Base-by-base conservation (phyloP, 2,329 filamentous ascomycete species). In the Myriangium duriaei region DNA sequence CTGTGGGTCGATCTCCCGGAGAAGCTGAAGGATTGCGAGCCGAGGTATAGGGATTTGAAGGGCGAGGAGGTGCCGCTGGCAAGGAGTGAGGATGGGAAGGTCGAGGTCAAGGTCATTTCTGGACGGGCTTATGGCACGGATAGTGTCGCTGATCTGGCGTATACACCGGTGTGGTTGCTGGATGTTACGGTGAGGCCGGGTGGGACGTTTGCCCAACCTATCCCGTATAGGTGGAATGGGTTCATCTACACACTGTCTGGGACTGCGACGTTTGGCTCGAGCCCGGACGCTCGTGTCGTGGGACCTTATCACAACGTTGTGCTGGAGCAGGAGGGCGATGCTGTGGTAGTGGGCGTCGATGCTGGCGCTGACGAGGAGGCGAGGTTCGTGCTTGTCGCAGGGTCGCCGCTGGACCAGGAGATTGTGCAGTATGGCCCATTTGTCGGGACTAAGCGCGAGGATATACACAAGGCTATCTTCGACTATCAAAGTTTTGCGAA, bases 111-210 rank as follows among this genome's bases (percentile, higher is more conserved):
- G 62, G 81, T 96, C 48, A 96, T 96, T 49, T 87, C 79, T 1
- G 91, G 88, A 13, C 76, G 81, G 55, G 79, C 76, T 39, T 79
- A 86, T 51, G 87, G 84, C 31, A 74, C 91, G 37, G 87, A 95
- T 54, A 85, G 79, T 11, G 74, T 94, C 37, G 77, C 88, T 55
- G 87, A 96, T 53, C 67, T 96, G 31, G 87, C 88, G 11, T 95
- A 96, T 61, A 96, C 88, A 2, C 91, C 91, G 0, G 86, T 96
- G n/a, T 96, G 88, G 88, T 69, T 94, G 45, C 68, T 96, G 31
- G 88, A 96, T 56, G 67, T 95, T 36, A 76, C 73, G 13, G 73
- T 96, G 37, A 64, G 75, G 51, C 86, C 87, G 0, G 88, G 88
- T 37, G 86, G 83, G 32, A 74, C 68, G 42, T 66, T 96, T 47